Percentiles rank a stretch among this genome's conserved stretches.
phyloP scores from a whole-genome alignment of 306 rosid genomes.

The Sesbania bispinosa region DNA sequence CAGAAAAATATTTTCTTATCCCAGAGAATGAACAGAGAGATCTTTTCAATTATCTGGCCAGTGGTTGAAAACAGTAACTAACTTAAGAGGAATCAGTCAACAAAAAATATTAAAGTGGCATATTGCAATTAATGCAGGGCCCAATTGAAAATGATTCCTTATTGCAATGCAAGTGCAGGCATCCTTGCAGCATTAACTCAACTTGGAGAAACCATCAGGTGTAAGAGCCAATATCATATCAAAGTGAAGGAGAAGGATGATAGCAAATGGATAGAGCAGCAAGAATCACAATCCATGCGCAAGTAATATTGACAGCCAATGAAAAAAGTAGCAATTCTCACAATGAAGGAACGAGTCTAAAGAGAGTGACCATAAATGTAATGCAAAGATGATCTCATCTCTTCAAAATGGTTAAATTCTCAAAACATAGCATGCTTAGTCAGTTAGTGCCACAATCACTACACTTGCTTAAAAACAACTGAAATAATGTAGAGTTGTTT shows the following conservation, averaged over 20 bases:
- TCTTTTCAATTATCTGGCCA: conserved; percentile 29
- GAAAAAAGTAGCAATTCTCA: conserved; percentile 25
- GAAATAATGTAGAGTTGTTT: conserved; percentile 23
- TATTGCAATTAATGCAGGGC: conserved; percentile 9
- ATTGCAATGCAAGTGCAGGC: conserved; percentile 8
- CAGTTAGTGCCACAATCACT: conserved; percentile 25
- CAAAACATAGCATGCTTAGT: conserved; percentile 22
- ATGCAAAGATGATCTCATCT: conserved; percentile 26
- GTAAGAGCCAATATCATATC: conserved; percentile 13
- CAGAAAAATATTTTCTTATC: conserved; percentile 1
- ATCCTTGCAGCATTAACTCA: conserved; percentile 31
- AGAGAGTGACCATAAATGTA: background rate
- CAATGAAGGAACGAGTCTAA: conserved; percentile 18
- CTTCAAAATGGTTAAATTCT: conserved; percentile 19
- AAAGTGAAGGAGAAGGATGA: conserved; percentile 12
- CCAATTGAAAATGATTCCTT: conserved; percentile 4
- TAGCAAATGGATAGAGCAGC: conserved; percentile 24
- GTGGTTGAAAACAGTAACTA: conserved; percentile 25
- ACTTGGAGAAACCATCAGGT: conserved; percentile 12
- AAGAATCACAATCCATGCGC: conserved; percentile 28
- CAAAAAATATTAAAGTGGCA: conserved; percentile 21
- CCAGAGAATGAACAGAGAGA: conserved; percentile 13
- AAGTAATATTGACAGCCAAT: conserved; percentile 26
- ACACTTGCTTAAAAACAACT: conserved; percentile 20
- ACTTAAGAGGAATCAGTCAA: conserved; percentile 26